Evolutionary conservation across 768 basidiomycete genomes (phyloP), one percentile per base, ranked within the genome.

Genomic region (Daedaleopsis sinensis): DNA sequence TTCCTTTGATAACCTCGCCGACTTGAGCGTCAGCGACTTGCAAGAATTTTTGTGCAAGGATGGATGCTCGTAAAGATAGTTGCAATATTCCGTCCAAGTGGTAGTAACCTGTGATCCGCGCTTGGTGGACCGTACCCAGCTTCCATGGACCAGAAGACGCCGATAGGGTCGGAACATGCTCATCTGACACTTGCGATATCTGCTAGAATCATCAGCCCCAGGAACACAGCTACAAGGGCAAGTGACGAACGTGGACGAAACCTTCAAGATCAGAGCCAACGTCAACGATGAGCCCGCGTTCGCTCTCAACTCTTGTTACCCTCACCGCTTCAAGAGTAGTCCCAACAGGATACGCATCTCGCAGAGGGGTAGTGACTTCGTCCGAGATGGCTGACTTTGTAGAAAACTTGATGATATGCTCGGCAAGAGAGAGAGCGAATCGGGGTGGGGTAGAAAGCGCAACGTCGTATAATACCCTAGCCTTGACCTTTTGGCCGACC

Each of bases 101-200:
- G 65, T 92, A 89, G 72, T 89, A 87, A 1, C 95, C 95, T 12
- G 89, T 89, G 3, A 98, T 93, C 50, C 97, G 88, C 2, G 93
- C 95, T 53, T 83, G 80, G 70, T 98, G 96, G 1, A 86, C 73
- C 8, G 93, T 87, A 15, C 88, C 90, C 55, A 84, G 70, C 73
- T 87, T 91, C 90, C 90, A 98, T 21, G 89, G 83, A 18, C 92
- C 91, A 21, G 88, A 85, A n/a, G 81, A 74, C 7, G 75, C 61
- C 6, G 90, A 84, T 23, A 97, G 77, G n/a, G 87, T 81, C 16
- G 90, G 83, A n/a, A 94, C 78, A 70, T 94, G 94, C 49, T 95
- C 92, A 70, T 98, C 95, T 10, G 94, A 91, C 49, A 90, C 80
- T 72, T 97, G 94, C 12, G 96, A 97, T 68, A 99, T 97, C 94